Evolutionary conservation across 2,329 filamentous ascomycete genomes (phyloP).

Genomic region (Colletotrichum caudatum): DNA sequence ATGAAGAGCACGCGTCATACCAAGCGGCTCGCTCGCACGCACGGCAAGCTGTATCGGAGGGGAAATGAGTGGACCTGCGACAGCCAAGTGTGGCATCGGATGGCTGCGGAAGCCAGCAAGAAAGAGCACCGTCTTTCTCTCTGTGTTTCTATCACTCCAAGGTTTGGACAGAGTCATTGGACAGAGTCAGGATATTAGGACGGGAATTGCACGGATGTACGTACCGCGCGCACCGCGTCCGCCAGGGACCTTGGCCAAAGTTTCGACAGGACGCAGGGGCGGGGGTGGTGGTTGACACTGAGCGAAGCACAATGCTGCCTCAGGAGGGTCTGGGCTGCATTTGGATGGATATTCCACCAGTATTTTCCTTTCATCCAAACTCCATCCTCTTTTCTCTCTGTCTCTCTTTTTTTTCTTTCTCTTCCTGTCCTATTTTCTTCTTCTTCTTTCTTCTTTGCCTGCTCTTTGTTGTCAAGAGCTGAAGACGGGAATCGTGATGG

Average conservation of each 20-base stretch:
- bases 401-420: neutral
- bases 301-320: slow-evolving; percentile 11
- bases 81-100: slow-evolving; percentile 4
- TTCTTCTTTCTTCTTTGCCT: neutral
- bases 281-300: slow-evolving; percentile 26
- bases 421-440: neutral
- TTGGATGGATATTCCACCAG: slow-evolving; percentile 20
- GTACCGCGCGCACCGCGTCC: neutral
- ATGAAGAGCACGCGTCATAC: slow-evolving; percentile 34
- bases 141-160: slow-evolving; percentile 9
- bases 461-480: slow-evolving; percentile 5
- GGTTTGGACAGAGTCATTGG: slow-evolving; percentile 36
- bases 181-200: slow-evolving; percentile 15
- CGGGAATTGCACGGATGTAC: slow-evolving; percentile 37
- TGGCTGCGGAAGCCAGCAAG: neutral
- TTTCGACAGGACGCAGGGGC: slow-evolving; percentile 36
- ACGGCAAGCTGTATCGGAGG: slow-evolving; percentile 32
- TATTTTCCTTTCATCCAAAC: slow-evolving; percentile 36
- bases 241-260: slow-evolving; percentile 26
- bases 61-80: slow-evolving; percentile 35
- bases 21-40: slow-evolving; percentile 25
- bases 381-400: neutral
- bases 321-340: neutral
- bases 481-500: slow-evolving; percentile 37
- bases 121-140: slow-evolving; percentile 1